Conservation (phyloP, 1,139 yeast species). For the Hyphopichia burtonii region DNA sequence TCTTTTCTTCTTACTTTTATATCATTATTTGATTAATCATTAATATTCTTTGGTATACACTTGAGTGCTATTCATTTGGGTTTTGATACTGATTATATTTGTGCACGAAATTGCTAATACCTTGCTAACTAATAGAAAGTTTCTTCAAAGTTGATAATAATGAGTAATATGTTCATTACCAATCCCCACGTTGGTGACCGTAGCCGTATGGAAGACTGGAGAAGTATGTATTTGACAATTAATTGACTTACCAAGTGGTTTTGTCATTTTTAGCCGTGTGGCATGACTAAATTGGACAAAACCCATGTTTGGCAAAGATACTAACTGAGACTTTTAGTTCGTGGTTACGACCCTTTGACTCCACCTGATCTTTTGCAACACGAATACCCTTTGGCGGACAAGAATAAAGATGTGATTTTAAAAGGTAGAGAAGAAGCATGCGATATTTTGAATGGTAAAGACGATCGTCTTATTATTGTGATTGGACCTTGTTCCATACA, state of each 20-base stretch:
- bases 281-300: too few relatives aligned
- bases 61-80: too few relatives aligned
- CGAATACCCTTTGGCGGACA: conserved; percentile 68
- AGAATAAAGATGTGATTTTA: conserved; percentile 65
- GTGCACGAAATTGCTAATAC: not conserved
- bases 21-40: too few relatives aligned
- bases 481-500: conserved; percentile 97
- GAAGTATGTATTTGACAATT: conserved; percentile 58
- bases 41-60: too few relatives aligned
- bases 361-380: conserved; percentile 84
- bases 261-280: too few relatives aligned
- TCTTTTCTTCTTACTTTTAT: too few relatives aligned
- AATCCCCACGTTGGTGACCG: conserved; percentile 85
- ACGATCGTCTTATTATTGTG: conserved; percentile 81
- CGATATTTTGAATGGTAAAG: conserved; percentile 66
- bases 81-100: not conserved
- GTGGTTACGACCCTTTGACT: conserved; percentile 85
- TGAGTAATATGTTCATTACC: conserved; percentile 76
- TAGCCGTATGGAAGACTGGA: conserved; percentile 83
- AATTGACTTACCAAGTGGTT: too few relatives aligned
- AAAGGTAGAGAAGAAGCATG: conserved; percentile 76
- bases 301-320: conserved; percentile 7
- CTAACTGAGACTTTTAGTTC: conserved; percentile 23
- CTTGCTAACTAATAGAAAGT: too few relatives aligned
- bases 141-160: too few relatives aligned